Evolutionary conservation across 768 basidiomycete species (phyloP).

Genomic region (Thelephora aurantiotincta): DNA sequence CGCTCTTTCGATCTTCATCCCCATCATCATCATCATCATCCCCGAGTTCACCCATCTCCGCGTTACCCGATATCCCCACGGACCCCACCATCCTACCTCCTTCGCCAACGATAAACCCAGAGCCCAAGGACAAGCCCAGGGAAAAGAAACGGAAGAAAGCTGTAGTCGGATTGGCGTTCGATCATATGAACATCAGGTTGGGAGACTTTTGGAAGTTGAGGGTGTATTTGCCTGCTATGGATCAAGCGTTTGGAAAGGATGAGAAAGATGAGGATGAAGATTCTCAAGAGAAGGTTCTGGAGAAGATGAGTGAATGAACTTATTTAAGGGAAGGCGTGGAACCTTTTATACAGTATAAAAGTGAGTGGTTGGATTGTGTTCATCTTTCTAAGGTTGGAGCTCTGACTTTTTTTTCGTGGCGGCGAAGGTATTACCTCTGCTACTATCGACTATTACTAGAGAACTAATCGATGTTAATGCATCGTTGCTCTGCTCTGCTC

Average conservation of each 20-base stretch:
- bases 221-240: conserved; percentile 60
- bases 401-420: too few relatives aligned
- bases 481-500: too few relatives aligned
- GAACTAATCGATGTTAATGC: too few relatives aligned
- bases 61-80: too few relatives aligned
- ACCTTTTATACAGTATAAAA: conserved; percentile 8
- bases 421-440: too few relatives aligned
- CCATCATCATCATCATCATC: too few relatives aligned
- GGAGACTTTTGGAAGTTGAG: conserved; percentile 79
- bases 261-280: conserved; percentile 39
- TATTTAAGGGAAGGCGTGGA: too few relatives aligned
- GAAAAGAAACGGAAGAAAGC: conserved; percentile 7
- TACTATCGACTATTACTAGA: too few relatives aligned
- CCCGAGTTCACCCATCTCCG: conserved; percentile 10
- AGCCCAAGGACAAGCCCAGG: conserved; percentile 3
- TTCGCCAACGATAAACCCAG: conserved; percentile 4
- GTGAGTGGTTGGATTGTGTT: neutral
- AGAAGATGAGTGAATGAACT: neutral
- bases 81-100: too few relatives aligned
- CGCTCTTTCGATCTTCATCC: too few relatives aligned
- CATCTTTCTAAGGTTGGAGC: too few relatives aligned
- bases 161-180: conserved; percentile 64
- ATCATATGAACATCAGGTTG: conserved; percentile 57
- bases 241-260: conserved; percentile 31
- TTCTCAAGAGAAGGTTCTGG: conserved; percentile 14